Evolutionary conservation across 2,329 filamentous ascomycete species (phyloP).

Genomic region (Cercospora canescens): DNA sequence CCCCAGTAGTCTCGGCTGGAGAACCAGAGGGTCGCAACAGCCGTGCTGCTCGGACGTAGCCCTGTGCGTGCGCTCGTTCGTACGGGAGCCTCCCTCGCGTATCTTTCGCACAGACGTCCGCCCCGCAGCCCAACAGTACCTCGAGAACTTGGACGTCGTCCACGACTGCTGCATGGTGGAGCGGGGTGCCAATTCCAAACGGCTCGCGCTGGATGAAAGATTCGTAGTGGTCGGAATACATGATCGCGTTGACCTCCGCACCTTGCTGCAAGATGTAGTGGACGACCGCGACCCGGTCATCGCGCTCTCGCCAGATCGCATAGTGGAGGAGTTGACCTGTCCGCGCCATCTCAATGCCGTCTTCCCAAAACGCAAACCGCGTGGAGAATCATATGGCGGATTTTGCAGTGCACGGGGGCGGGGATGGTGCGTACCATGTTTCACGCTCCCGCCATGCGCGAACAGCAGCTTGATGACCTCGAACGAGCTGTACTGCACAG

Average conservation of each 20-base stretch:
- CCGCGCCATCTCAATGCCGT: background rate
- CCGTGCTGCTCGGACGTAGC: background rate
- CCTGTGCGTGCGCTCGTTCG: background rate
- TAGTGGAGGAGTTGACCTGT: constrained; percentile 8
- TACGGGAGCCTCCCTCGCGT: background rate
- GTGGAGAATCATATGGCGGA: too few species aligned
- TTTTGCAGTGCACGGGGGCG: background rate
- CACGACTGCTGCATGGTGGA: background rate
- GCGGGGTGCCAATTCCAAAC: constrained; percentile 3
- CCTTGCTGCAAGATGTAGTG: constrained; percentile 3
- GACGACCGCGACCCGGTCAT: background rate
- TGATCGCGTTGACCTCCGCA: background rate
- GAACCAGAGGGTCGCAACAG: background rate
- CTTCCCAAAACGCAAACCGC: too few species aligned
- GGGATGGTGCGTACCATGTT: background rate
- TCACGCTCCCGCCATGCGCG: constrained; percentile 2
- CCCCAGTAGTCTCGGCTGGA: too few species aligned
- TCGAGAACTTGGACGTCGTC: background rate
- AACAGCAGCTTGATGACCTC: constrained; percentile 6
- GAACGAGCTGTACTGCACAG: background rate
- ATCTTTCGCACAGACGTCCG: background rate
- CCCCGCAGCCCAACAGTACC: background rate
- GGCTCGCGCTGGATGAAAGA: background rate
- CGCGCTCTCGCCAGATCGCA: constrained; percentile 2
- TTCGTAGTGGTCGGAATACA: background rate